These are phyloP conservation scores for Chalciporus pseudorubinellus DNA, from an alignment of 768 basidiomycete genomes.

Conservation along the genomic window DNA sequence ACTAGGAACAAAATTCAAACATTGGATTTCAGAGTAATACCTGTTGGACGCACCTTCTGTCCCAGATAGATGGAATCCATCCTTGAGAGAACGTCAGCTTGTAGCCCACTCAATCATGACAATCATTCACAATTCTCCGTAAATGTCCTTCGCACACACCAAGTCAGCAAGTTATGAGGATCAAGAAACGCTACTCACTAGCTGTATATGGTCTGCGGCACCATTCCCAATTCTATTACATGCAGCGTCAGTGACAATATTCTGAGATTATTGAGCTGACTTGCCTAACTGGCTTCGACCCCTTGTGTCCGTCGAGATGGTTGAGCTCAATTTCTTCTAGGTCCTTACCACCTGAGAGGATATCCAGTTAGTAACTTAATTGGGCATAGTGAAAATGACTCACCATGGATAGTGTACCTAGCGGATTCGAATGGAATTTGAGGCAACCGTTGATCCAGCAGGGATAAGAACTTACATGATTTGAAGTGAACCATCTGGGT, in stretches of 20 bases:
- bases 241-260: conserved; percentile 1
- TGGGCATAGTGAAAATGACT: neutral
- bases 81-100: conserved; percentile 33
- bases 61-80: conserved; percentile 97
- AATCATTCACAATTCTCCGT: conserved; percentile 74
- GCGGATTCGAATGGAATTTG: neutral
- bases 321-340: conserved; percentile 79
- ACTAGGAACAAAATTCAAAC: conserved; percentile 40
- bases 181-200: conserved; percentile 45
- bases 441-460: neutral
- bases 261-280: conserved; percentile 1
- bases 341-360: conserved; percentile 59
- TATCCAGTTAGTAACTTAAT: neutral
- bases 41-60: conserved; percentile 65
- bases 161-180: neutral
- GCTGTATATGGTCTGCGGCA: conserved; percentile 88
- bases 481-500: conserved; percentile 88
- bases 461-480: conserved; percentile 64
- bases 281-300: conserved; percentile 74
- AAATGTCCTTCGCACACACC: conserved; percentile 73
- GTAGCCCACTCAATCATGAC: neutral
- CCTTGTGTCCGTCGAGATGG: conserved; percentile 88
- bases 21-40: neutral
- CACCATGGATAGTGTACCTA: conserved; percentile 87
- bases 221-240: conserved; percentile 81